phyloP scores from a whole-genome alignment of 352 stramenopile species.

The Phytophthora kernoviae region DNA sequence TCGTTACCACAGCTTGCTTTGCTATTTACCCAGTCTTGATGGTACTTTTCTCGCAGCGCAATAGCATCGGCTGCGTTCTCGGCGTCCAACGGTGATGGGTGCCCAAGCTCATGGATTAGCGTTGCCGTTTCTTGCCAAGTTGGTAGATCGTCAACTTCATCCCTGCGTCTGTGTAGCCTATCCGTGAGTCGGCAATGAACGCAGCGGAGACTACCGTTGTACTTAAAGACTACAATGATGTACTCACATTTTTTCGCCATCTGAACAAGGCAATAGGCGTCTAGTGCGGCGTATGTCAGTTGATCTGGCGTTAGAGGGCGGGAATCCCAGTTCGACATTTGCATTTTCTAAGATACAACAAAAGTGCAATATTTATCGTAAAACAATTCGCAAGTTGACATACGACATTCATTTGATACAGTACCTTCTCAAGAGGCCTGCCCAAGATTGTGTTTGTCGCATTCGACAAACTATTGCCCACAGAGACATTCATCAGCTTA shows the following conservation, averaged over 20 bases:
- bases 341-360: slow-evolving; percentile 48
- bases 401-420: too few species aligned
- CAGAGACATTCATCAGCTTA: slow-evolving; percentile 35
- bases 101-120: slow-evolving; percentile 29
- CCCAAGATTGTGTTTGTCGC: slow-evolving; percentile 48
- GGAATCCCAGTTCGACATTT: slow-evolving; percentile 73
- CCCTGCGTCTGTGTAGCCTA: slow-evolving; percentile 5
- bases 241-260: slow-evolving; percentile 58
- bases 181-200: slow-evolving; percentile 1
- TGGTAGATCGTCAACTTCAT: slow-evolving; percentile 18
- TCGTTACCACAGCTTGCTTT: slow-evolving; percentile 5
- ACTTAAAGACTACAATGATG: background rate
- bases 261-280: slow-evolving; percentile 64
- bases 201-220: background rate
- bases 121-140: slow-evolving; percentile 26
- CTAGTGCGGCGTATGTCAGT: slow-evolving; percentile 63
- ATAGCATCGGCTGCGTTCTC: slow-evolving; percentile 29
- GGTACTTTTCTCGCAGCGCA: slow-evolving; percentile 36
- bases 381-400: background rate
- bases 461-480: slow-evolving; percentile 66
- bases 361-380: background rate
- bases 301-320: slow-evolving; percentile 58
- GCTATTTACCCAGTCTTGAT: slow-evolving; percentile 31
- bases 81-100: slow-evolving; percentile 28
- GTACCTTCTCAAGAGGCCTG: slow-evolving; percentile 69